phyloP scores from a whole-genome alignment of 2,329 filamentous ascomycete genomes.

The Davidsoniella eucalypti region DNA sequence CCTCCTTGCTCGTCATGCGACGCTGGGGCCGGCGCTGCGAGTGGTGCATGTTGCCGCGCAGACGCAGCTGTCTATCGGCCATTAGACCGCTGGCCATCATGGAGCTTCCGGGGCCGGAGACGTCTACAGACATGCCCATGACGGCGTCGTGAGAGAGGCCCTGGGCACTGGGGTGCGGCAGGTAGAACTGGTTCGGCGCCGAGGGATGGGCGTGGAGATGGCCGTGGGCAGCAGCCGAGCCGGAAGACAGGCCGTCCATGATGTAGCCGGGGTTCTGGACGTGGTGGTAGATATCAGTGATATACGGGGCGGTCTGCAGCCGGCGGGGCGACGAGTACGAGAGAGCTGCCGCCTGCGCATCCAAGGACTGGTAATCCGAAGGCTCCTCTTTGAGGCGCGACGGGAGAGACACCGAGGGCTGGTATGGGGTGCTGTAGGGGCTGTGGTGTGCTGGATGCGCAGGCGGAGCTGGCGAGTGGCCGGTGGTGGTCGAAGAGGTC shows the following conservation, averaged over 20 bases:
- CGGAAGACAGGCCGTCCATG: not conserved
- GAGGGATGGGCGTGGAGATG: slow-evolving; percentile 9
- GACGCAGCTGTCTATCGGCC: slow-evolving; percentile 1
- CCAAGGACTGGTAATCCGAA: slow-evolving; percentile 19
- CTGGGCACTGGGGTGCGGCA: slow-evolving; percentile 2
- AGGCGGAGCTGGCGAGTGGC: slow-evolving; percentile 11
- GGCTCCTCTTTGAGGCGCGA: slow-evolving; percentile 26
- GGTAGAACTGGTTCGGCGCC: slow-evolving; percentile 9
- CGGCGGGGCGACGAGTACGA: slow-evolving; percentile 27
- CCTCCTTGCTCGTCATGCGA: slow-evolving; percentile 46
- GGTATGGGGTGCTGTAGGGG: slow-evolving; percentile 7
- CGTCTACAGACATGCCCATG: not conserved
- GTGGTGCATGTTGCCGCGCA: slow-evolving; percentile 13
- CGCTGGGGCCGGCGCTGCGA: slow-evolving; percentile 25
- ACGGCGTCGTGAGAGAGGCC: not conserved
- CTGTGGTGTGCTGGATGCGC: not conserved
- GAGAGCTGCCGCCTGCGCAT: slow-evolving; percentile 2
- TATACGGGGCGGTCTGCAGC: slow-evolving; percentile 17
- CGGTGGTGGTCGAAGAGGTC: slow-evolving; percentile 3
- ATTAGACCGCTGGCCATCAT: slow-evolving; percentile 12
- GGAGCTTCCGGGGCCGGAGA: slow-evolving; percentile 7
- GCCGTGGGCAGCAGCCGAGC: not conserved
- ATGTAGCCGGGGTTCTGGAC: slow-evolving; percentile 15
- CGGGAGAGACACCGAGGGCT: slow-evolving; percentile 12
- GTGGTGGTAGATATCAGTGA: slow-evolving; percentile 10